Percentiles rank a stretch among this genome's conserved stretches.
These are phyloP conservation scores for Mycena sanguinolenta DNA, from an alignment of 768 basidiomycete species.

Conservation along the genomic window DNA sequence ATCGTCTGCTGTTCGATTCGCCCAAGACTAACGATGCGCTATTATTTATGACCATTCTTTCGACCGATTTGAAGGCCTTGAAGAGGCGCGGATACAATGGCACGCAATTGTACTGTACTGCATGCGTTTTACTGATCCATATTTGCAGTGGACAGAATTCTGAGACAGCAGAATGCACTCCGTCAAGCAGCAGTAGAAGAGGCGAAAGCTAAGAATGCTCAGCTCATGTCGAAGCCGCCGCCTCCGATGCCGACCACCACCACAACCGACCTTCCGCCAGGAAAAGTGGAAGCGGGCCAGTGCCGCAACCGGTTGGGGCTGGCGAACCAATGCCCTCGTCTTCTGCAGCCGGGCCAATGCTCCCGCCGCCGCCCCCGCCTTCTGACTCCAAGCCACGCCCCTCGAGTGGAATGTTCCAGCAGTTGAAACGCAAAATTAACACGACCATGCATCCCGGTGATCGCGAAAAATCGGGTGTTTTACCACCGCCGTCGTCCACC, in stretches of 20 bases:
- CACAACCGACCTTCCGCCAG: constrained; percentile 15
- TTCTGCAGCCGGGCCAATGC: not conserved
- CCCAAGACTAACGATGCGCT: constrained; percentile 90
- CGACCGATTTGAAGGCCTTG: constrained; percentile 87
- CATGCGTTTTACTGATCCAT: not conserved
- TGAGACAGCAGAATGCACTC: constrained; percentile 85
- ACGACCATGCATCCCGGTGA: constrained; percentile 32
- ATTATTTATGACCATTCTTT: constrained; percentile 93
- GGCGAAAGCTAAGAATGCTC: constrained; percentile 52
- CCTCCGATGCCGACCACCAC: constrained; percentile 24
- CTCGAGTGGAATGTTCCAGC: constrained; percentile 41
- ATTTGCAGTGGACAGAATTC: constrained; percentile 85
- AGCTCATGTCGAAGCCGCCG: constrained; percentile 44
- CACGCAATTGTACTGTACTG: constrained; percentile 39
- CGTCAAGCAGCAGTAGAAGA: constrained; percentile 65
- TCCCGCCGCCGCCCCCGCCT: constrained; percentile 11
- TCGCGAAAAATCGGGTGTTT: constrained; percentile 22
- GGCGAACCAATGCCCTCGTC: not conserved
- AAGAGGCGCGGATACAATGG: constrained; percentile 90
- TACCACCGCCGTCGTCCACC: not conserved
- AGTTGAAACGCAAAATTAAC: constrained; percentile 47
- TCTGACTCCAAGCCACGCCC: constrained; percentile 23
- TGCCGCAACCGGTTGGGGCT: not conserved
- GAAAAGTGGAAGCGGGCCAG: not conserved
- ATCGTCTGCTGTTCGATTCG: constrained; percentile 81